Evolutionary conservation across 176 grass and related monocot species (phyloP).

Genomic region (Raddia guianensis): DNA sequence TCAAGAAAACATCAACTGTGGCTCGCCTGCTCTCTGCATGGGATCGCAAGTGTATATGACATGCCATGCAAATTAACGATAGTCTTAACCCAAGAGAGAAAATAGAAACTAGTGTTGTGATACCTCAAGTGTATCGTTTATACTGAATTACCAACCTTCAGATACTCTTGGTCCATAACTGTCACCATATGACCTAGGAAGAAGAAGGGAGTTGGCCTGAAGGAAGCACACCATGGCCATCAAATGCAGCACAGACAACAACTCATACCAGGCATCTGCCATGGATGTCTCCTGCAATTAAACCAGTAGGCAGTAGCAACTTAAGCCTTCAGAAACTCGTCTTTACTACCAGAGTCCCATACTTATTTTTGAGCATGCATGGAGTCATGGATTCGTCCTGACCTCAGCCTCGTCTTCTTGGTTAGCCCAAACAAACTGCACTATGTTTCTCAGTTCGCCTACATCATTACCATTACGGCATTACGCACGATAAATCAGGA

Average conservation of each 20-base stretch:
- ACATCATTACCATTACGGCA: not conserved
- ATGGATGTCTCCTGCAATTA: slow-evolving; percentile 74
- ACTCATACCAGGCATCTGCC: slow-evolving; percentile 82
- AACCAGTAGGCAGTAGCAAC: not conserved
- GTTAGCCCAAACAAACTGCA: slow-evolving; percentile 74
- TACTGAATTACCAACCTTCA: slow-evolving; percentile 58
- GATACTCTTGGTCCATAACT: slow-evolving; percentile 56
- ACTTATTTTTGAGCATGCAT: not conserved
- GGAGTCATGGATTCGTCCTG: not conserved
- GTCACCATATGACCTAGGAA: slow-evolving; percentile 66
- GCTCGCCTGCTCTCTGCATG: slow-evolving; percentile 60
- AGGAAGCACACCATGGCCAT: slow-evolving; percentile 76
- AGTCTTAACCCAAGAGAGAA: slow-evolving; percentile 1
- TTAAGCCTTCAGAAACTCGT: slow-evolving; percentile 11
- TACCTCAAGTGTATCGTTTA: not conserved
- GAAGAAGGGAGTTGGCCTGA: slow-evolving; percentile 67
- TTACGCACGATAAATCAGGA: slow-evolving; percentile 13
- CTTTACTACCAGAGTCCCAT: not conserved
- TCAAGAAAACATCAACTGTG: slow-evolving; percentile 82
- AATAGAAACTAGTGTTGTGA: slow-evolving; percentile 6
- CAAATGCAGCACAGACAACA: slow-evolving; percentile 74
- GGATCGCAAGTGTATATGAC: not conserved
- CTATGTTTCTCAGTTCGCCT: slow-evolving; percentile 59
- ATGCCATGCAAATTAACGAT: slow-evolving; percentile 5
- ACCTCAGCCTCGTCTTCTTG: slow-evolving; percentile 74